Evolutionary conservation across 768 basidiomycete genomes (phyloP).

Genomic region (Daedaleopsis nitida): DNA sequence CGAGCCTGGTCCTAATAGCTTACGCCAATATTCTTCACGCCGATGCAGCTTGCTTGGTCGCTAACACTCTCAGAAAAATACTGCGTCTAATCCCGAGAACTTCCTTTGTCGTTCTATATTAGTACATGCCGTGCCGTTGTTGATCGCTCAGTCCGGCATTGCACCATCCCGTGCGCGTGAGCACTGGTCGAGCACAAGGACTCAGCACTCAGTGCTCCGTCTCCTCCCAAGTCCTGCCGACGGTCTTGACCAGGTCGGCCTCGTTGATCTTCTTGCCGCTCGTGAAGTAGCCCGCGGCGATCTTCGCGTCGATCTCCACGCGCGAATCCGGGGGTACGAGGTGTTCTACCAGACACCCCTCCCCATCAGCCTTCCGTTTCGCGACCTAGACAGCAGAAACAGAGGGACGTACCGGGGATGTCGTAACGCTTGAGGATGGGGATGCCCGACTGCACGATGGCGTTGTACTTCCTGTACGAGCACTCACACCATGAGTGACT

Average conservation of each 20-base stretch:
- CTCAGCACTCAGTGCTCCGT: slow-evolving; percentile 54
- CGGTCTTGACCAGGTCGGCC: slow-evolving; percentile 82
- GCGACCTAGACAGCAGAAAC: neutral
- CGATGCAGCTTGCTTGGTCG: too few relatives aligned
- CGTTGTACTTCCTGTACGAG: slow-evolving; percentile 81
- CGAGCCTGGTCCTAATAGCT: too few relatives aligned
- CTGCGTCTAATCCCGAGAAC: too few relatives aligned
- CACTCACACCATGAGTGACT: neutral
- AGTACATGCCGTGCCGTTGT: too few relatives aligned
- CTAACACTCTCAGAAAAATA: too few relatives aligned
- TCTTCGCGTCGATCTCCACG: slow-evolving; percentile 97
- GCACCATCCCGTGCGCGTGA: too few relatives aligned
- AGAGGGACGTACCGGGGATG: slow-evolving; percentile 61
- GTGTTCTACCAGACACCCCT: slow-evolving; percentile 50
- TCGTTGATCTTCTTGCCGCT: slow-evolving; percentile 75
- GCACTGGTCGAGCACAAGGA: too few relatives aligned
- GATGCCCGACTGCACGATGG: slow-evolving; percentile 89
- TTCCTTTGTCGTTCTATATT: too few relatives aligned
- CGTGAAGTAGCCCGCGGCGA: slow-evolving; percentile 91
- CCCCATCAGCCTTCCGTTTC: neutral
- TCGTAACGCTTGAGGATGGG: slow-evolving; percentile 82
- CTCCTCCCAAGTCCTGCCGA: slow-evolving; percentile 90
- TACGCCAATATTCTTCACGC: too few relatives aligned
- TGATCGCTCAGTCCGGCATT: too few relatives aligned
- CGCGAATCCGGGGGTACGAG: slow-evolving; percentile 88